phyloP scores from a whole-genome alignment of 371 early-diverging fungal genomes.

The Lichtheimia ornata region DNA sequence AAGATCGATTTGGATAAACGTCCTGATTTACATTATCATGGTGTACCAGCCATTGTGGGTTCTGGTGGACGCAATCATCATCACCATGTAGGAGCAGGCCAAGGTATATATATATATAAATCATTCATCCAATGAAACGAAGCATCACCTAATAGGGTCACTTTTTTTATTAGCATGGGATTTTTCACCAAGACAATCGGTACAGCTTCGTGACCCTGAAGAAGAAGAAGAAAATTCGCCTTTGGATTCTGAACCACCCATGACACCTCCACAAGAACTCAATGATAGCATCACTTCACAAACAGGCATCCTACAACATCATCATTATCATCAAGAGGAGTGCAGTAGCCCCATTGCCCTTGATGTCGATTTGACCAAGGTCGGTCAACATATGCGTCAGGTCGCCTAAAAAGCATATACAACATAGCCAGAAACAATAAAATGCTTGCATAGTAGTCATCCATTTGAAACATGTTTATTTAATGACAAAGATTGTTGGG shows the following conservation, averaged over 20 bases:
- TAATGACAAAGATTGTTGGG: no score
- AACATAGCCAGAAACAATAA: no score
- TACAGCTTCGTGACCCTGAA: not conserved
- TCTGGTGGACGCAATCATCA: no score
- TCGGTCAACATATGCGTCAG: conserved; percentile 16
- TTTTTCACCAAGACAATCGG: conserved; percentile 12
- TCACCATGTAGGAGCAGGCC: no score
- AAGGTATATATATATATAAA: no score
- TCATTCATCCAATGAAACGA: no score
- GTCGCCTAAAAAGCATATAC: no score
- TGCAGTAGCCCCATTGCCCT: not conserved
- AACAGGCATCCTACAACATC: no score
- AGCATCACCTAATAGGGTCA: no score
- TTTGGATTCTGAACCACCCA: conserved; percentile 4
- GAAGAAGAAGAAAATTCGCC: conserved; percentile 2
- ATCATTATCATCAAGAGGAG: not conserved
- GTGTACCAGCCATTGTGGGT: no score
- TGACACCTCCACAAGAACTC: not conserved
- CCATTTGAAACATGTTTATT: no score
- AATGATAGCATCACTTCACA: not conserved
- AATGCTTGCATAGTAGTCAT: no score
- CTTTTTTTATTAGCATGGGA: conserved; percentile 5
- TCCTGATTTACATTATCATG: not conserved
- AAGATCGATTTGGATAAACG: conserved; percentile 2
- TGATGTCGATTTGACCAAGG: conserved; percentile 17